Conservation (phyloP, 2,329 filamentous ascomycete genomes). For the Aspergillus aculeatinus region DNA sequence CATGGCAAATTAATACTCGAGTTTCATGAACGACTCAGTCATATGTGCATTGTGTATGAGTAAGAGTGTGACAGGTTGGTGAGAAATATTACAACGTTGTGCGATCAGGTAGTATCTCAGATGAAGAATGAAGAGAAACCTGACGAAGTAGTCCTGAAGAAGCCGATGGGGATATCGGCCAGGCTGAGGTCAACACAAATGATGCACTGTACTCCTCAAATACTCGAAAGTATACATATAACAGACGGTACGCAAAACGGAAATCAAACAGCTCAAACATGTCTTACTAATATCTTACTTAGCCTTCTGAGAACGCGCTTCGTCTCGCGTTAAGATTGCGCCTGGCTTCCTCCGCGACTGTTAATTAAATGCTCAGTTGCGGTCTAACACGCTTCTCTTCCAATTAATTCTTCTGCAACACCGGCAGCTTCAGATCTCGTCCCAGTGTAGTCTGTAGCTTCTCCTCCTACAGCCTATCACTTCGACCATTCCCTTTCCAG, state of each 20-base stretch:
- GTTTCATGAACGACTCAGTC: not conserved
- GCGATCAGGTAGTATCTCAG: not conserved
- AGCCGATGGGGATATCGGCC: not conserved
- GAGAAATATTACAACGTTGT: not conserved
- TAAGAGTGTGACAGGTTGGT: not conserved
- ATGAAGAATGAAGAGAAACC: not conserved
- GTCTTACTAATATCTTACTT: conserved; percentile 6
- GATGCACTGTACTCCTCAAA: not conserved
- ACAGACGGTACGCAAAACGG: not conserved
- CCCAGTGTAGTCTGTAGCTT: not conserved
- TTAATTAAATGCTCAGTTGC: not conserved
- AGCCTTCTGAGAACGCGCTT: conserved; percentile 1
- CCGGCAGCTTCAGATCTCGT: not conserved
- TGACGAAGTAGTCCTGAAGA: not conserved
- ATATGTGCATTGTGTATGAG: not conserved
- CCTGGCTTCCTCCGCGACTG: not conserved
- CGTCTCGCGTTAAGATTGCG: not conserved
- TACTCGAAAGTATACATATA: not conserved
- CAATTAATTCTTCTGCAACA: not conserved
- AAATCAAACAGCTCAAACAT: conserved; percentile 24
- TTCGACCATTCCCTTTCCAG: too few relatives aligned
- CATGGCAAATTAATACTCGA: not conserved
- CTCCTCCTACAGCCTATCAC: not conserved
- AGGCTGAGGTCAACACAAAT: not conserved
- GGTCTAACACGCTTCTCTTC: not conserved